A percentile compares a stretch with the other conserved stretches of the same genome.
phyloP scores from a whole-genome alignment of 495 filamentous ascomycete genomes.

The Penicillium silybi region DNA sequence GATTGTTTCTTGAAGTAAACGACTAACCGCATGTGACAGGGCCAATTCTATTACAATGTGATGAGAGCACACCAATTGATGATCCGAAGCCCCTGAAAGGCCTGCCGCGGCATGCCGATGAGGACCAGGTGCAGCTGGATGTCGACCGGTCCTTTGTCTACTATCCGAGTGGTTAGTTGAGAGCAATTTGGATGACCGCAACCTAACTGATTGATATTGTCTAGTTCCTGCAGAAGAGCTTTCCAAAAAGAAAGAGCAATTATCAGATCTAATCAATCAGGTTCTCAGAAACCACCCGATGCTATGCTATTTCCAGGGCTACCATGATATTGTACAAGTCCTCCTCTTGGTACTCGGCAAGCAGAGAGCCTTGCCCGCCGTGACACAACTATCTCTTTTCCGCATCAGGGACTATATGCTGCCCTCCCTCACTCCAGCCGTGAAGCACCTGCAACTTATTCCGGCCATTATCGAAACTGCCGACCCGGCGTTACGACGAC shows the following conservation, averaged over 20 bases:
- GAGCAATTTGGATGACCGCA: background rate
- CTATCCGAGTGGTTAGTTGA: constrained; percentile 72
- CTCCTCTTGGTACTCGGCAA: constrained; percentile 76
- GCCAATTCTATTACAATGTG: constrained; percentile 72
- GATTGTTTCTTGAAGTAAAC: background rate
- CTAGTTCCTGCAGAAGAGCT: constrained; percentile 53
- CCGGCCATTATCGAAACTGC: constrained; percentile 69
- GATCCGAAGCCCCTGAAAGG: constrained; percentile 43
- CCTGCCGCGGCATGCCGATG: constrained; percentile 70
- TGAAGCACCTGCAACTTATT: constrained; percentile 79
- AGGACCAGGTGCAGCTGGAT: constrained; percentile 84
- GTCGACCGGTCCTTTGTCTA: constrained; percentile 96
- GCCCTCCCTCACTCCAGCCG: constrained; percentile 73
- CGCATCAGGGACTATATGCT: constrained; percentile 98
- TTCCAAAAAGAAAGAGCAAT: constrained; percentile 60
- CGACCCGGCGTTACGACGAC: constrained; percentile 63
- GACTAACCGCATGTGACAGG: constrained; percentile 44
- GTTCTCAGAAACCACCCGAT: constrained; percentile 76
- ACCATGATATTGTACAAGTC: constrained; percentile 98
- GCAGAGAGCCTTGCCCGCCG: constrained; percentile 49
- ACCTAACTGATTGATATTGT: constrained; percentile 2
- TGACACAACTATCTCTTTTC: constrained; percentile 77
- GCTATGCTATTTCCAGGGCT: constrained; percentile 96
- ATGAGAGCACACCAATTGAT: constrained; percentile 14
- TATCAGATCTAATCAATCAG: constrained; percentile 70